These are phyloP conservation scores for Zygoascus biomembranicola DNA, from an alignment of 805 yeast species.

Conservation along the genomic window DNA sequence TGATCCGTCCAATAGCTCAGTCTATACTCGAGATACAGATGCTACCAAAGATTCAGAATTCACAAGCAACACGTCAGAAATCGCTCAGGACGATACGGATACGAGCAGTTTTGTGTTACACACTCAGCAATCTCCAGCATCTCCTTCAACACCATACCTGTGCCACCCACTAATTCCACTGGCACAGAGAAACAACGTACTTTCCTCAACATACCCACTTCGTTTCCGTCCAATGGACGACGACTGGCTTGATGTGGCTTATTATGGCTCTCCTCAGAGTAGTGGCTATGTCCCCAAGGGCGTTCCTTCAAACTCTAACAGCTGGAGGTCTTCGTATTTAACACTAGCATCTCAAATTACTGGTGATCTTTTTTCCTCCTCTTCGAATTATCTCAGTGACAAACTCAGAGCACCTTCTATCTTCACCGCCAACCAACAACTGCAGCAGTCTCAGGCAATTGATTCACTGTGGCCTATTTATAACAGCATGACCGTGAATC, in stretches of 20 bases:
- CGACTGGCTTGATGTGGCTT: constrained; percentile 17
- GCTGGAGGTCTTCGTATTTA: constrained; percentile 3
- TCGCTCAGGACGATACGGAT: neutral
- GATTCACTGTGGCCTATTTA: neutral
- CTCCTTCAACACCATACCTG: constrained; percentile 6
- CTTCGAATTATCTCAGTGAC: constrained; percentile 13
- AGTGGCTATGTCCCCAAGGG: neutral
- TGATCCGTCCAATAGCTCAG: neutral
- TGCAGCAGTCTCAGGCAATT: neutral
- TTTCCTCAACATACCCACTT: constrained; percentile 12
- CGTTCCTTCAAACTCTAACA: neutral
- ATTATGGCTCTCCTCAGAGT: neutral
- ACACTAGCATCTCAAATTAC: constrained; percentile 15
- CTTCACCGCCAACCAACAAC: neutral
- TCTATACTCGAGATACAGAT: neutral
- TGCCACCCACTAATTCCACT: constrained; percentile 16
- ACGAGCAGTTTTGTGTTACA: neutral
- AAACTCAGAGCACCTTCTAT: constrained; percentile 4
- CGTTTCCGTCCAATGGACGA: constrained; percentile 18
- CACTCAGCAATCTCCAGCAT: neutral
- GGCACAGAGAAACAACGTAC: constrained; percentile 10
- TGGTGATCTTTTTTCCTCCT: constrained; percentile 15
- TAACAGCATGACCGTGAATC: neutral
- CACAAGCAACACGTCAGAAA: neutral
- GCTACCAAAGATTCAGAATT: neutral